Conservation (phyloP, 2,329 filamentous ascomycete genomes). For the Fusarium fracticaudum region DNA sequence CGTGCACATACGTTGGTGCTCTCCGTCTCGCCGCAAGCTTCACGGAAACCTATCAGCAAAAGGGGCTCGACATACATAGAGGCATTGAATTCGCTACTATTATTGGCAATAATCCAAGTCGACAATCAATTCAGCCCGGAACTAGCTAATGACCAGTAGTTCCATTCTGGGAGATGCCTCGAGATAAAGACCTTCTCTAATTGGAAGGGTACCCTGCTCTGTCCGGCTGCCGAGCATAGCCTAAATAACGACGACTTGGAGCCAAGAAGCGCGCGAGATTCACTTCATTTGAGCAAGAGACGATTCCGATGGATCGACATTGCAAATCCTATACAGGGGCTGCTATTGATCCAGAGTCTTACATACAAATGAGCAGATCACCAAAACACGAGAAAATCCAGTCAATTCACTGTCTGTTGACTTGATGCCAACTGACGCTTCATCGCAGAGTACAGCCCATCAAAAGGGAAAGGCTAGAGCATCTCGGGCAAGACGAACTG, state of each 20-base stretch:
- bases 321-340: conserved; percentile 12
- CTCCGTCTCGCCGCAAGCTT: not conserved
- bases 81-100: not conserved
- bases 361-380: not conserved
- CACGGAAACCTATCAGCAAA: not conserved
- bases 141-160: conserved; percentile 4
- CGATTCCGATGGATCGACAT: conserved; percentile 37
- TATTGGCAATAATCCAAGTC: not conserved
- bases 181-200: conserved; percentile 17
- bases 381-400: not conserved
- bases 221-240: conserved; percentile 8
- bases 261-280: conserved; percentile 31
- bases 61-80: not conserved
- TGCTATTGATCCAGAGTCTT: not conserved
- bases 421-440: not conserved
- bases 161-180: not conserved
- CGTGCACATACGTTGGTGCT: not conserved
- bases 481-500: conserved; percentile 3
- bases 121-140: not conserved
- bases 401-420: not conserved
- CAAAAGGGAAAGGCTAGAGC: not conserved
- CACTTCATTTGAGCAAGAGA: conserved; percentile 34
- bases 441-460: not conserved
- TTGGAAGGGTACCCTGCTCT: conserved; percentile 21
- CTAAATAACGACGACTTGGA: conserved; percentile 6